Conservation (phyloP, 495 filamentous ascomycete genomes). For the Trichodelitschia bisporula region DNA sequence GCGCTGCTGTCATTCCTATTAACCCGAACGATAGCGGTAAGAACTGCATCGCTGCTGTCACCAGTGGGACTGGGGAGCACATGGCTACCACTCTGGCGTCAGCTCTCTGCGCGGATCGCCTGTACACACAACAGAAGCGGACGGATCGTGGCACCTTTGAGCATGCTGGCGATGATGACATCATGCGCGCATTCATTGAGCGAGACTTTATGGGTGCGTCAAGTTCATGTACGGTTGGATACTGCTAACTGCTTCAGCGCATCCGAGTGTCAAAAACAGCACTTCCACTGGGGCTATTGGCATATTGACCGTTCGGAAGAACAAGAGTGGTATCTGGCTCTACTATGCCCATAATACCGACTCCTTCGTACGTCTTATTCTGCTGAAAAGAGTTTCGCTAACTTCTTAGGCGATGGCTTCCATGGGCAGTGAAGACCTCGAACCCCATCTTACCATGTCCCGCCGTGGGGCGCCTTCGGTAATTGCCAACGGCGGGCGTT, state of each 20-base stretch:
- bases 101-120: constrained; percentile 44
- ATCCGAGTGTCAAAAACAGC: constrained; percentile 50
- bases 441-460: too few species aligned
- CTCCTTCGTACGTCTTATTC: too few species aligned
- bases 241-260: constrained; percentile 17
- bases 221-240: constrained; percentile 1
- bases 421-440: too few species aligned
- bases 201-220: constrained; percentile 50
- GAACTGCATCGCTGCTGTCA: constrained; percentile 49
- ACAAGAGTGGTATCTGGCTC: constrained; percentile 38
- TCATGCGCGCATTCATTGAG: constrained; percentile 43
- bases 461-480: too few species aligned
- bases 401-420: too few species aligned
- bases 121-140: constrained; percentile 29
- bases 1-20: constrained; percentile 59
- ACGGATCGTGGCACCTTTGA: neutral
- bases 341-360: constrained; percentile 88
- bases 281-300: constrained; percentile 56
- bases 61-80: constrained; percentile 88
- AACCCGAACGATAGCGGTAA: constrained; percentile 33
- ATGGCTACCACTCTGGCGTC: constrained; percentile 84
- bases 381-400: too few species aligned
- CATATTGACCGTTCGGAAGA: constrained; percentile 63
- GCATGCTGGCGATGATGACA: constrained; percentile 34
- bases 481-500: too few species aligned